Evolutionary conservation across 192 early-diverging fungal species (phyloP).

Genomic region (Nowakowskiella sp.): DNA sequence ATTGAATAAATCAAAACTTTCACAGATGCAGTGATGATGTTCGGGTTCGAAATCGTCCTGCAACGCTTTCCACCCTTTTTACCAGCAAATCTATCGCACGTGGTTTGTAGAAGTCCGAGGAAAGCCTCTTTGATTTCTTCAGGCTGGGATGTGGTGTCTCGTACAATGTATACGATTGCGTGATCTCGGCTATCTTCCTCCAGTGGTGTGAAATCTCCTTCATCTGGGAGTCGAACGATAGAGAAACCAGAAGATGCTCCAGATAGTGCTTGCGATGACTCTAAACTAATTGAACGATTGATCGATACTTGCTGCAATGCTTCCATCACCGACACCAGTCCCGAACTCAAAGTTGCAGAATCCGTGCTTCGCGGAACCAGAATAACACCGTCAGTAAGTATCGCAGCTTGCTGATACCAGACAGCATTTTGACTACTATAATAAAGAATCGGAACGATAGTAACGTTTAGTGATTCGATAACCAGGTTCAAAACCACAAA

Average conservation of each 20-base stretch:
- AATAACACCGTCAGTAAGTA: constrained; percentile 15
- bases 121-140: constrained; percentile 9
- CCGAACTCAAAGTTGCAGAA: constrained; percentile 2
- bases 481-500: constrained; percentile 20
- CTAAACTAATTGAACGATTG: not conserved
- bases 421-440: constrained; percentile 1
- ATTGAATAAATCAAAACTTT: constrained; percentile 14
- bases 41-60: not conserved
- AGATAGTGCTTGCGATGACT: not conserved
- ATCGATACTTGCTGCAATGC: constrained; percentile 10
- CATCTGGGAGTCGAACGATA: too few species aligned
- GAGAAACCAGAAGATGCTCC: not conserved
- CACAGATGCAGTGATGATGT: constrained; percentile 12
- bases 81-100: constrained; percentile 18
- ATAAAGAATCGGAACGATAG: constrained; percentile 26
- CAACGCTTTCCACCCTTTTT: constrained; percentile 13
- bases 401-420: constrained; percentile 22
- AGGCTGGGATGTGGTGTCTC: too few species aligned
- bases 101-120: constrained; percentile 10
- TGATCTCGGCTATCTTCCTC: too few species aligned
- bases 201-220: too few species aligned
- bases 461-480: constrained; percentile 14
- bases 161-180: too few species aligned
- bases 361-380: constrained; percentile 1
- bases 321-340: constrained; percentile 8